Evolutionary conservation across 306 rosid genomes (phyloP), one percentile per base, ranked within the genome.

Genomic region (Abrus pulchellus): DNA sequence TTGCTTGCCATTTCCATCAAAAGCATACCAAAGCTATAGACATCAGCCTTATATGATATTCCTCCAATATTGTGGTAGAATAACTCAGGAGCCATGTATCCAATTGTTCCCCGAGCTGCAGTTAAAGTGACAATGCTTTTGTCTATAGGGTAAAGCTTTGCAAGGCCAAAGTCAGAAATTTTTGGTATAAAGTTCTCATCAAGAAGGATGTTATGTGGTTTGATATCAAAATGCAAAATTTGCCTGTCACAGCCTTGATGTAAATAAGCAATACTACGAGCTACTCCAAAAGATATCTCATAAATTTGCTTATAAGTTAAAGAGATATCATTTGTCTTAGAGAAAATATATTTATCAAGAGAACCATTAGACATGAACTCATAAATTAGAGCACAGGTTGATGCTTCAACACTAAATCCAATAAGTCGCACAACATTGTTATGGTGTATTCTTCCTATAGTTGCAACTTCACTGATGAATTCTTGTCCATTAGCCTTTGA

Each of bases 301-400:
- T 50, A 52, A 10, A 64, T 76, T 38, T 76, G 52, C 5, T 2
- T 27, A 5, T 27, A 3, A 50, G 73, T 57, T 34, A 79, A 3
- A 14, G 50, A 45, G 54, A 79, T 20, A 45, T 0, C 14, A 30
- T 38, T 50, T 11, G 68, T 41, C 9, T 57, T 79, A 50, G 67
- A 57, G 41, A 56, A 79, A 34, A 79, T 68, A 57, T 79, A 69
- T 47, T 48, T 69, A 44, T 79, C 83, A 33, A 79, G 69, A 8
- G 83, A 79, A 2, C 77, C 70, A 6, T 79, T 68, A 1, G 71
- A 14, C 83, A 79, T 69, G 44, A 56, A 79, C 12, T 79, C 83
- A 45, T 68, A 79, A 12, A 79, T 61, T 9, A 79, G 83, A 45
- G 76, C 83, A 3, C 6, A 76, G 32, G 56, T 56, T 56, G 55